Base-by-base conservation (phyloP, 345 rosid species). In the Eucalyptus camaldulensis region DNA sequence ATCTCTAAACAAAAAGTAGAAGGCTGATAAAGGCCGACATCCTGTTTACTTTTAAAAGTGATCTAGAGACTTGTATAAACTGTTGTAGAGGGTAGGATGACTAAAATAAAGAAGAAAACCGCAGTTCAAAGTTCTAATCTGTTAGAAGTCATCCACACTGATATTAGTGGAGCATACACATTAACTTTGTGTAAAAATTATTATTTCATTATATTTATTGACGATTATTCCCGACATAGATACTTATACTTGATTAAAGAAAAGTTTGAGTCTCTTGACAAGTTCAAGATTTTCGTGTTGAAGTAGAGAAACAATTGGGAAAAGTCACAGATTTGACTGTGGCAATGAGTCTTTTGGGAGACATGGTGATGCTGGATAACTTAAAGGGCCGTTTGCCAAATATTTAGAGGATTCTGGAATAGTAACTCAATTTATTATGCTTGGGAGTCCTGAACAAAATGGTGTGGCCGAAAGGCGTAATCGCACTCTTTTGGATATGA, bases 271-370 rank as follows among this genome's bases (percentile, higher is more conserved):
- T 24, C 62, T 58, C 13, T 58, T 24, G 13, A 58, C 3, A 58
- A 24, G 10, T 24, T 24, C 6, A 58, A 58, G 29, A 58, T 58
- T 22, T 24, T 22, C 13, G 1, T 4, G 10, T 10, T 58, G 29
- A 58, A 58, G 62, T 58, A 9, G 13, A 58, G 29, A 58, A 58
- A 24, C 29, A 4, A 22, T 58, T 58, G 6, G 29, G 62, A 24
- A 58, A 58, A 58, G 29, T 58, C 29, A 5, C 6, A 58, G 0
- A 58, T 58, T 25, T 58, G 29, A 24, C 1, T 25, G 0, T 24
- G 62, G 29, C 0, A 5, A 1, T 24, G 62, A 58, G 29, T 58
- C 27, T 58, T 56, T 22, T 58, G 62, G 29, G 13, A 58, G 29
- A 29, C 62, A 58, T 58, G 29, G 62, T 24, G 29, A 58, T 58